Evolutionary conservation across 768 basidiomycete genomes (phyloP), one percentile per base, ranked within the genome.

Genomic region (Kwoniella dejecticola): DNA sequence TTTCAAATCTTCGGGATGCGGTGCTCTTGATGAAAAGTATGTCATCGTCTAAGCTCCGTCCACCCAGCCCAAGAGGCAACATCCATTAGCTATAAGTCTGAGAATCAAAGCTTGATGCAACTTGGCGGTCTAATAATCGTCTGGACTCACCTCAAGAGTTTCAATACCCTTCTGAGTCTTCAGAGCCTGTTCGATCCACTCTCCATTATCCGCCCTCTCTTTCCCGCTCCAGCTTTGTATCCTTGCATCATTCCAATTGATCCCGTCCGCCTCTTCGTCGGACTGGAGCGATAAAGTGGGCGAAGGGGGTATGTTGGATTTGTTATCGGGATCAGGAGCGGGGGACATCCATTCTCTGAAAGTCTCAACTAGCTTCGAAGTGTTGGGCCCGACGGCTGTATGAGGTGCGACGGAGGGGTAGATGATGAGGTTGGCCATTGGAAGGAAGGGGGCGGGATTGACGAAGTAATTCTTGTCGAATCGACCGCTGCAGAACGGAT

Each of bases 211-310:
- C 36, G 57, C 56, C 44, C 65, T 54, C 50, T 73, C 74, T 23
- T 58, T 44, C 3, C 67, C 68, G 23, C 36, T 50, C 76, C 74
- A 75, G 42, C 47, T 58, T 47, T 70, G 66, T 23, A 77, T 68
- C 49, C 76, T 49, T 31, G 52, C 52, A 53, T 77, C 76, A 13
- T 63, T 57, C 76, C 76, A 77, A 52, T 73, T 55, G 13, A 75
- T 55, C 38, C 57, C 67, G 31, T 42, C 30, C 21, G 36, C 45
- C 30, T 53, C 59, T 41, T n/a, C n/a, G n/a, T n/a, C n/a, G n/a
- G n/a, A n/a, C n/a, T n/a, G n/a, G n/a, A n/a, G n/a, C n/a, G 24
- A 19, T 7, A 60, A n/a, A 44, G 72, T 60, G 1, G 76, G 76
- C 8, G 74, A 74, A 19, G 66, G 67, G 4, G 61, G 53, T 17